A percentile compares a stretch with the other conserved stretches of the same genome.
Evolutionary conservation across 2,329 filamentous ascomycete species (phyloP).

Genomic region (Fusarium zealandicum): DNA sequence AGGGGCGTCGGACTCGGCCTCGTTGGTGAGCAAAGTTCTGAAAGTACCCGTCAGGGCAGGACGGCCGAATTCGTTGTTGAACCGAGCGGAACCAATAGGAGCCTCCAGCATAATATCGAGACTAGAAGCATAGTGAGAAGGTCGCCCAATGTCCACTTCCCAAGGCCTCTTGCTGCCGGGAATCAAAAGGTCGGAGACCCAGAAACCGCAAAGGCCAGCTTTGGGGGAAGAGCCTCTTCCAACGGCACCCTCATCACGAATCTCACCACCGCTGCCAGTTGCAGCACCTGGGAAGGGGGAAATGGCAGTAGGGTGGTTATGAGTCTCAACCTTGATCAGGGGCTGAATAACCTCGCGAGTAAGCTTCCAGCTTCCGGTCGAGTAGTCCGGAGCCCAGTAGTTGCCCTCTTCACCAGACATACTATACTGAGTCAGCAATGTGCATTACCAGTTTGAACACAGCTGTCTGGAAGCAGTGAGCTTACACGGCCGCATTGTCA

Average conservation of each 20-base stretch:
- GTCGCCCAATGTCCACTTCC: conserved; percentile 90
- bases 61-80: conserved; percentile 97
- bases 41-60: conserved; percentile 91
- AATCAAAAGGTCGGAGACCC: conserved; percentile 92
- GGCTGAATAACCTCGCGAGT: conserved; percentile 88
- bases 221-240: conserved; percentile 93
- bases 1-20: conserved; percentile 55
- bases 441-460: background rate
- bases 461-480: conserved; percentile 15
- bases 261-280: conserved; percentile 94
- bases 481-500: conserved; percentile 89
- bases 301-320: conserved; percentile 96
- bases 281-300: conserved; percentile 92
- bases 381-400: conserved; percentile 86
- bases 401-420: conserved; percentile 51
- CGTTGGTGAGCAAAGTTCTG: conserved; percentile 78
- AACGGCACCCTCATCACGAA: conserved; percentile 93
- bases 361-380: conserved; percentile 86
- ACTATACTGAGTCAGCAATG: conserved; percentile 19
- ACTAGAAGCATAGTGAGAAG: conserved; percentile 89
- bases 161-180: conserved; percentile 83
- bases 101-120: conserved; percentile 98
- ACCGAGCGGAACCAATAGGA: conserved; percentile 91
- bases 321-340: conserved; percentile 94
- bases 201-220: conserved; percentile 90